Conservation (phyloP, 106 monocot genomes). For the Alisma plantagoaquatica region DNA sequence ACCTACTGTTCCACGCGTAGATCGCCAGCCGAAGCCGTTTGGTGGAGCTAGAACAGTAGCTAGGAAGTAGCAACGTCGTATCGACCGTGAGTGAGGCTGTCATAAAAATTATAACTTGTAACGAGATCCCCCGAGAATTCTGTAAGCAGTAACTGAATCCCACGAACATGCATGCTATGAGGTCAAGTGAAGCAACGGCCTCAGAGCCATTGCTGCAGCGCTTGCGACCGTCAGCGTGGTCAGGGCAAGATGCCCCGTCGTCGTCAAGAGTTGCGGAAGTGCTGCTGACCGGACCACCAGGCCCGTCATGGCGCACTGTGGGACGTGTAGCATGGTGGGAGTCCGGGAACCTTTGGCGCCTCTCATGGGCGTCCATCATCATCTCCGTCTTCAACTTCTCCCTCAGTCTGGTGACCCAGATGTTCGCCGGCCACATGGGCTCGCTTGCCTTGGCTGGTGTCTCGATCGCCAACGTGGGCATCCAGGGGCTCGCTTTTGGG, state of each 20-base stretch:
- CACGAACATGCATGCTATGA: too few relatives aligned
- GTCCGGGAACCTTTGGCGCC: slow-evolving; percentile 41
- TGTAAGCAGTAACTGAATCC: too few relatives aligned
- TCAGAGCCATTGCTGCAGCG: slow-evolving; percentile 11
- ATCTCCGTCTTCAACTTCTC: slow-evolving; percentile 41
- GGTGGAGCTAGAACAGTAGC: too few relatives aligned
- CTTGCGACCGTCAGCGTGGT: slow-evolving; percentile 17
- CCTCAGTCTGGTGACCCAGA: slow-evolving; percentile 56
- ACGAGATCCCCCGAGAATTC: too few relatives aligned
- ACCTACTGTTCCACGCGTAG: too few relatives aligned
- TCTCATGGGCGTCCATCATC: slow-evolving; percentile 61
- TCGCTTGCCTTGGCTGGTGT: slow-evolving; percentile 48
- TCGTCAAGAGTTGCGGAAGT: too few relatives aligned
- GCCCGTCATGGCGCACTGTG: slow-evolving; percentile 10
- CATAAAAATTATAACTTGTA: too few relatives aligned
- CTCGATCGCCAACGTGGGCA: slow-evolving; percentile 57
- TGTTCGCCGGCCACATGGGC: slow-evolving; percentile 66
- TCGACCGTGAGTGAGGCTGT: too few relatives aligned
- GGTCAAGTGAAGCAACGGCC: too few relatives aligned
- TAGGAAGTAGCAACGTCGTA: too few relatives aligned
- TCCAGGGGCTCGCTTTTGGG: slow-evolving; percentile 70
- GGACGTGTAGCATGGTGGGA: slow-evolving; percentile 25
- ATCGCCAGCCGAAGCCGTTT: too few relatives aligned
- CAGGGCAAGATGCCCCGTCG: too few relatives aligned
- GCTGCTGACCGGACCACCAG: slow-evolving; percentile 24